Percentiles rank a stretch among this genome's conserved stretches.
phyloP scores from a whole-genome alignment of 768 basidiomycete genomes.

The Macrolepiota fuliginosa region DNA sequence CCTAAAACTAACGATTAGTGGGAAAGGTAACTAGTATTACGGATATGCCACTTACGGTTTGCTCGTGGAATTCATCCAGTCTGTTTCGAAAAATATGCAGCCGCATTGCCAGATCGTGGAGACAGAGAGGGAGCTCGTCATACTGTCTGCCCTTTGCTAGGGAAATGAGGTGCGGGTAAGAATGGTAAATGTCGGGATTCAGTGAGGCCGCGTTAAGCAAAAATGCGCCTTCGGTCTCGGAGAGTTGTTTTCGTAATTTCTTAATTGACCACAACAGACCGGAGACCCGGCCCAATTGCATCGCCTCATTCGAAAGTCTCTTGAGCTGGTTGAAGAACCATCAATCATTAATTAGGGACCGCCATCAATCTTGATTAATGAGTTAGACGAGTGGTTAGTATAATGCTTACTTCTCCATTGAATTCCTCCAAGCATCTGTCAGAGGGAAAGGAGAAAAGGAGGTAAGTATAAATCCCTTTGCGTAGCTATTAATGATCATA shows the following conservation, averaged over 20 bases:
- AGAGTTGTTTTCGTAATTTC: background rate
- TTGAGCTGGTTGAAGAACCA: background rate
- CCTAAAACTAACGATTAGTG: background rate
- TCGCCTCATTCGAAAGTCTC: background rate
- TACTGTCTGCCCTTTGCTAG: background rate
- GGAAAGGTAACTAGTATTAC: background rate
- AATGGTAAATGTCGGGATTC: background rate
- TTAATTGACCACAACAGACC: slow-evolving; percentile 5
- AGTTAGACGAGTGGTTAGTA: background rate
- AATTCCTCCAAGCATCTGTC: background rate
- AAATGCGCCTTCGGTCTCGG: background rate
- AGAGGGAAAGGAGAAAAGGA: background rate
- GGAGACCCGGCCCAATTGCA: background rate
- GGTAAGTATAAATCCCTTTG: background rate
- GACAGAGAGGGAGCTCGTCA: background rate
- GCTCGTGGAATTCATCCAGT: slow-evolving; percentile 3
- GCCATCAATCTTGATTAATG: background rate
- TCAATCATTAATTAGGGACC: too few species aligned
- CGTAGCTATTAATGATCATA: background rate
- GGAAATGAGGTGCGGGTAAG: background rate
- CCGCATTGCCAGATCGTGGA: background rate
- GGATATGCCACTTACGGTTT: background rate
- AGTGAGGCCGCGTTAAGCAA: slow-evolving; percentile 4
- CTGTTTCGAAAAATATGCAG: slow-evolving; percentile 1
- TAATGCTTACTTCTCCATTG: background rate